These are phyloP conservation scores for Athelia sp. DNA, from an alignment of 1,284 basidiomycete species.

Conservation along the genomic window DNA sequence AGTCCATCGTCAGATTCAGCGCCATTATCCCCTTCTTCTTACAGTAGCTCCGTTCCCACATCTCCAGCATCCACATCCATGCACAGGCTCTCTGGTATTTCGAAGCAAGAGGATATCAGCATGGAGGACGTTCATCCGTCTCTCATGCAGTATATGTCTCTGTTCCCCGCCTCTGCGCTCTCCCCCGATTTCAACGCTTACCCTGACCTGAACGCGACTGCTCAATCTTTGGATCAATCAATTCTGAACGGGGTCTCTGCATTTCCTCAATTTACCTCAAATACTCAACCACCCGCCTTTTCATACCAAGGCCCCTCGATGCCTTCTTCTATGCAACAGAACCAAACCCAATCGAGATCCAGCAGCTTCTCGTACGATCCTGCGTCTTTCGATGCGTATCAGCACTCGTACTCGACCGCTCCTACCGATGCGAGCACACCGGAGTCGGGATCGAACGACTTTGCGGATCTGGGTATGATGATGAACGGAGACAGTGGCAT, in stretches of 20 bases:
- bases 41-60: too few species aligned
- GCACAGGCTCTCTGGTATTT: too few species aligned
- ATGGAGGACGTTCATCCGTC: constrained; percentile 47
- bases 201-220: background rate
- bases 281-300: background rate
- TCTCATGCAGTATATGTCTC: constrained; percentile 37
- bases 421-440: background rate
- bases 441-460: constrained; percentile 4
- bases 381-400: background rate
- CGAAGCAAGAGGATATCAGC: background rate
- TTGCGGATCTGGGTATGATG: constrained; percentile 38
- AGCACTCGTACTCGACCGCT: background rate
- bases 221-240: background rate
- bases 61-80: too few species aligned
- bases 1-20: constrained; percentile 3
- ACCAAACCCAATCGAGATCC: background rate
- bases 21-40: constrained; percentile 13
- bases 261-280: background rate
- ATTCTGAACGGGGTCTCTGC: background rate
- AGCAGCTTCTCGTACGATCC: background rate
- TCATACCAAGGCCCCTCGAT: background rate
- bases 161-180: constrained; percentile 26
- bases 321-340: background rate
- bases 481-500: constrained; percentile 48
- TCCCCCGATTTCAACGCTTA: constrained; percentile 8